Base-by-base conservation (phyloP, 352 stramenopile genomes). In the Phytophthora sp. region DNA sequence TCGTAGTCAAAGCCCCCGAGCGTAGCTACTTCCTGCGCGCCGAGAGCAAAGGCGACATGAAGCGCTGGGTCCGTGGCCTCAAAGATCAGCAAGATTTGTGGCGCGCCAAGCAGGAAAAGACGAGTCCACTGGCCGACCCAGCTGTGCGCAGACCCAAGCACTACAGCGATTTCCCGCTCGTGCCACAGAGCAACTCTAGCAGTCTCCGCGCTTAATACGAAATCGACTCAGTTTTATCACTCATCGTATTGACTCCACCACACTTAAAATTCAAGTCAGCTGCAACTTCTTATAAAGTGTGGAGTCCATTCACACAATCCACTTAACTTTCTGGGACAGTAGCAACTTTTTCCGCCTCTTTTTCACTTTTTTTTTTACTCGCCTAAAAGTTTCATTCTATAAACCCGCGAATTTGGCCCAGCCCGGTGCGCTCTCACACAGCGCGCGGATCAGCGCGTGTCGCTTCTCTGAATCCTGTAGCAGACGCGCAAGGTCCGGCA, bases 41-140 rank as follows among this genome's bases (percentile, higher is more conserved):
- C 24, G 86, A 94, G 39, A 85, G 71, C 58, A 93, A 96, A 55
- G 86, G 86, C 39, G 88, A 96, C 73, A 93, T 96, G 84, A 96
- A 94, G 68, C 84, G 85, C 12, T 96, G 86, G 86, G 88, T 94
- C 23, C 83, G 86, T 18, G 84, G 86, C 0, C 84, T 96, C 36
- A 80, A 79, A 31, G 86, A 94, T 36, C 88, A 94, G 65, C 88
- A 95, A 54, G 84, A 94, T 29, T 63, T 96, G 41, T 93, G 86
- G 84, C 83, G 80, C n/a, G 71, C 71, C 29, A 86, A 88, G 54
- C 52, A 73, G 15, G 68, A 84, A 26, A 82, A 74, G 15, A 52
- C 58, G 1, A 76, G 38, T 8, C 49, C 38, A 0, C 42, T 67
- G 0, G 63, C 71, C 0, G 76, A 90, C 51, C 69, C 74, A 0